Conservation (phyloP, 225 moss, liverwort and hornwort species). For the Bryoerythrophyllum caledonicum region DNA sequence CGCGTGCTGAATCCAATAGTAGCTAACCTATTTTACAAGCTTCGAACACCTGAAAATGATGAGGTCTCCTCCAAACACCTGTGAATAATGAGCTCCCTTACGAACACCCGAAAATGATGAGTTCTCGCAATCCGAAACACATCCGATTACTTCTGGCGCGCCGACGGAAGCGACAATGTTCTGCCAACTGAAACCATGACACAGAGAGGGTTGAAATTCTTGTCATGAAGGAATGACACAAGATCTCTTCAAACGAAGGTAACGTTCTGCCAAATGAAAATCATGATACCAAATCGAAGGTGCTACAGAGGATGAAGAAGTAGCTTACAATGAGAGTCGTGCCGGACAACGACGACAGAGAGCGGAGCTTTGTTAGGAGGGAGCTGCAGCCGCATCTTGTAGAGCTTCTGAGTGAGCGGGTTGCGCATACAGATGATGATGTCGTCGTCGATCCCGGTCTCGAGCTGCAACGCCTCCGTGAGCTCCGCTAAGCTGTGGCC, state of each 20-base stretch:
- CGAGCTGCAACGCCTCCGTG: slow-evolving; percentile 52
- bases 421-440: slow-evolving; percentile 54
- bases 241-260: no score
- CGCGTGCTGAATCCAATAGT: background rate
- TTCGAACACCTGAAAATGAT: background rate
- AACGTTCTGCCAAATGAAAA: no score
- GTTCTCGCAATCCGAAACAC: background rate
- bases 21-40: slow-evolving; percentile 27
- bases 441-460: slow-evolving; percentile 56
- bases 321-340: slow-evolving; percentile 42
- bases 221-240: background rate
- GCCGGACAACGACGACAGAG: slow-evolving; percentile 56
- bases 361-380: slow-evolving; percentile 65
- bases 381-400: slow-evolving; percentile 60
- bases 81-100: background rate
- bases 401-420: slow-evolving; percentile 42
- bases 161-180: slow-evolving; percentile 27
- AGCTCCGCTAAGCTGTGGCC: slow-evolving; percentile 52
- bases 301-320: background rate
- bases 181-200: slow-evolving; percentile 45
- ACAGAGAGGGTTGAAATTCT: background rate
- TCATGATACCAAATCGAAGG: no score
- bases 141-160: background rate
- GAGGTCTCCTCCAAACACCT: background rate
- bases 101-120: background rate